phyloP scores from a whole-genome alignment of 192 early-diverging fungal species.

The Backusella sp. region DNA sequence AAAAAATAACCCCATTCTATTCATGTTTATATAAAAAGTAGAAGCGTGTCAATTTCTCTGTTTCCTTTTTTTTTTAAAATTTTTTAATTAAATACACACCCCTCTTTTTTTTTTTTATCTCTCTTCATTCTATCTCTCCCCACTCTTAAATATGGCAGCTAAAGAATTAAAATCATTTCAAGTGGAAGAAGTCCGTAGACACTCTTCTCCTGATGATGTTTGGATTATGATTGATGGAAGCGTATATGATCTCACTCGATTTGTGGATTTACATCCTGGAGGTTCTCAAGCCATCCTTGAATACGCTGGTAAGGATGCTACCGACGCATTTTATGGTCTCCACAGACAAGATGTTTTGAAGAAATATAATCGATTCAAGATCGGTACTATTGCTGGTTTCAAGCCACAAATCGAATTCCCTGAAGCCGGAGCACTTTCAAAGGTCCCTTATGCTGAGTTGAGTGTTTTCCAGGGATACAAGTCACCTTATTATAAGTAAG shows the following conservation, averaged over 20 bases:
- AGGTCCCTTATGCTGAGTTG: constrained; percentile 75
- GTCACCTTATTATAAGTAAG: constrained; percentile 36
- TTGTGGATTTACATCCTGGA: constrained; percentile 57
- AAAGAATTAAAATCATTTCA: constrained; percentile 17
- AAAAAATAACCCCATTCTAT: not conserved
- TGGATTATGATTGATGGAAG: constrained; percentile 62
- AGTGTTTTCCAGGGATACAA: constrained; percentile 51
- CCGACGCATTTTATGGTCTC: constrained; percentile 39
- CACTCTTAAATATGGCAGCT: constrained; percentile 3
- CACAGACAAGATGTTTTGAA: constrained; percentile 53
- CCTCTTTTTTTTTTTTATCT: not conserved
- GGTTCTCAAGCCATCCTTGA: constrained; percentile 62
- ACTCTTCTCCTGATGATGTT: constrained; percentile 27
- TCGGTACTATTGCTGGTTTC: constrained; percentile 59
- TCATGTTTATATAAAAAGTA: not conserved
- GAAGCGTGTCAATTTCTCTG: not conserved
- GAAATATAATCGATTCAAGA: constrained; percentile 66
- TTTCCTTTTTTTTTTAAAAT: not conserved
- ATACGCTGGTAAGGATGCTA: constrained; percentile 78
- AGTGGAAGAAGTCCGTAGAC: constrained; percentile 32
- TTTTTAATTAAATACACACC: not conserved
- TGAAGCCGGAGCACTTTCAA: constrained; percentile 62
- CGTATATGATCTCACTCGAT: constrained; percentile 59
- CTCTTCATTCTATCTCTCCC: not conserved
- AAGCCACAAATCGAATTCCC: constrained; percentile 29